phyloP scores from a whole-genome alignment of 352 stramenopile species.

The Phytophthora megakarya region DNA sequence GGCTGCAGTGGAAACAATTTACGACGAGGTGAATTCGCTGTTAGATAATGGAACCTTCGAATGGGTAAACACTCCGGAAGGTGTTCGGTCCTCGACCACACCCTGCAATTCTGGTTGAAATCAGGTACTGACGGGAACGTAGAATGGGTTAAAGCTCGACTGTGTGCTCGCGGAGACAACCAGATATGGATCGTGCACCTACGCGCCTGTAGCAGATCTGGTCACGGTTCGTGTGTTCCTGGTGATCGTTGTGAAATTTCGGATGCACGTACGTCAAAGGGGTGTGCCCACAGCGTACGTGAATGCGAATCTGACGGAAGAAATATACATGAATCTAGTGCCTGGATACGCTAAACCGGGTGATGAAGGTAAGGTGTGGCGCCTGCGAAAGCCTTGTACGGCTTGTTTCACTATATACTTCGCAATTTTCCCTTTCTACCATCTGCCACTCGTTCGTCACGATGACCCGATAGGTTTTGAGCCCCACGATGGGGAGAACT shows the following conservation, averaged over 20 bases:
- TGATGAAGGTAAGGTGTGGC: not conserved
- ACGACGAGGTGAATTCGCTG: not conserved
- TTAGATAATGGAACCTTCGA: not conserved
- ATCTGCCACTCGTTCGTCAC: too few relatives aligned
- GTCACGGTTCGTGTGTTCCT: not conserved
- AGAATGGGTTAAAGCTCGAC: not conserved
- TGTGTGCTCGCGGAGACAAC: not conserved
- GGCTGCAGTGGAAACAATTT: constrained; percentile 7
- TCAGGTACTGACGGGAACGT: not conserved
- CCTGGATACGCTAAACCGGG: not conserved
- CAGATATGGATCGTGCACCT: not conserved
- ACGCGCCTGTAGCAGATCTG: not conserved
- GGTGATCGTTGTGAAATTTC: not conserved
- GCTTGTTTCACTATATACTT: too few relatives aligned
- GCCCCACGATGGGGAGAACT: constrained; percentile 10
- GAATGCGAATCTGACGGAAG: not conserved
- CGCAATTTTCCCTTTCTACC: too few relatives aligned
- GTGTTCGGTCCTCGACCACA: not conserved
- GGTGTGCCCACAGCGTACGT: constrained; percentile 6
- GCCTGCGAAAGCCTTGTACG: constrained; percentile 8
- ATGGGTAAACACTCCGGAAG: not conserved
- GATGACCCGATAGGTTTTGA: too few relatives aligned
- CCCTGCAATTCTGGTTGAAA: constrained; percentile 6
- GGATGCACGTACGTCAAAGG: not conserved
- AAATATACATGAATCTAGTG: not conserved